phyloP scores from a whole-genome alignment of 2,329 filamentous ascomycete genomes.

The Phyllosticta capitalensis region DNA sequence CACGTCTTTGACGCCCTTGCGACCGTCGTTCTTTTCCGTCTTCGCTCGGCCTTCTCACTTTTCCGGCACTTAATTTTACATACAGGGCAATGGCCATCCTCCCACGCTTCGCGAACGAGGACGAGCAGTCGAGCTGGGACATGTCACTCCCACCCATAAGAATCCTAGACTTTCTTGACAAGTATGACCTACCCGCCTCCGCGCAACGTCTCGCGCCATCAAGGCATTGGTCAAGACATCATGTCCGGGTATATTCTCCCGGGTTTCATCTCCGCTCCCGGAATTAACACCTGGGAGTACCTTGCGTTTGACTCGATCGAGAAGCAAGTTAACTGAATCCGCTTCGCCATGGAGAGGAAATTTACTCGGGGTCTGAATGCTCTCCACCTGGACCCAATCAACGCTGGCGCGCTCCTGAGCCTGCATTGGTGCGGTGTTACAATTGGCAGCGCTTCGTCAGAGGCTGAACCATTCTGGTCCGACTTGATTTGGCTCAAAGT shows the following conservation, averaged over 20 bases:
- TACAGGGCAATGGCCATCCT: no score
- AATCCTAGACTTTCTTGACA: neutral
- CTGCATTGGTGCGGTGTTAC: slow-evolving; percentile 3
- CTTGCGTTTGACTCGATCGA: neutral
- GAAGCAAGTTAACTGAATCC: neutral
- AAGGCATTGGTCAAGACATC: neutral
- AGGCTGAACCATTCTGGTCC: neutral
- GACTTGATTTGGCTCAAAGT: neutral
- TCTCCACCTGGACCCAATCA: slow-evolving; percentile 4
- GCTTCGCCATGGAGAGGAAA: slow-evolving; percentile 1
- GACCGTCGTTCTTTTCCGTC: no score
- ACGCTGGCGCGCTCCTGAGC: neutral
- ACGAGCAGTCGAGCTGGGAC: neutral
- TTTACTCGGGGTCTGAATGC: neutral
- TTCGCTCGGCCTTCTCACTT: no score
- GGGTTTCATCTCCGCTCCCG: neutral
- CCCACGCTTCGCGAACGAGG: neutral
- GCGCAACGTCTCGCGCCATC: neutral
- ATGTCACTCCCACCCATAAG: neutral
- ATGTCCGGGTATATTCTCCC: neutral
- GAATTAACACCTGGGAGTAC: neutral
- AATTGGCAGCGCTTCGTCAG: neutral
- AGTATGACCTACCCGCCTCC: neutral
- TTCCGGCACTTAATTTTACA: no score
- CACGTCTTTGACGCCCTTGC: no score